Percentiles rank a stretch among this genome's conserved stretches.
phyloP scores from a whole-genome alignment of 2,329 filamentous ascomycete genomes.

The Dendrostoma leiphaemia region DNA sequence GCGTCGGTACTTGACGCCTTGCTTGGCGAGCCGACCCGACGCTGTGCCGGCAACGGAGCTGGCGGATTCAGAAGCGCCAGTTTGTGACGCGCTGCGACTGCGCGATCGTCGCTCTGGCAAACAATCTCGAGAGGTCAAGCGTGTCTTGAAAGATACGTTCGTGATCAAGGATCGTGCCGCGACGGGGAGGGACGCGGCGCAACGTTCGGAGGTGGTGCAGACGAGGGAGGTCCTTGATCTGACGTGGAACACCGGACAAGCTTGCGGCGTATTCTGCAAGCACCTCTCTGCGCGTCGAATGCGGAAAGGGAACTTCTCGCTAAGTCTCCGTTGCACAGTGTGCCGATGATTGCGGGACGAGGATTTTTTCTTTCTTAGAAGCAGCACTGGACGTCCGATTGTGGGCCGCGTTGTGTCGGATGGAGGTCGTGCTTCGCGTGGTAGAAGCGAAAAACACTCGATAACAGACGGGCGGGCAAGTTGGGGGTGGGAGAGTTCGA shows the following conservation, averaged over 20 bases:
- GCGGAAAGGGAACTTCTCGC: conserved; percentile 5
- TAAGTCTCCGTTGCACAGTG: conserved; percentile 14
- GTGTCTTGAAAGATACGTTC: conserved; percentile 10
- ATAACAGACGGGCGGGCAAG: not conserved
- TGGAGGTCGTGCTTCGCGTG: conserved; percentile 16
- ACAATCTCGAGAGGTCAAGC: conserved; percentile 6
- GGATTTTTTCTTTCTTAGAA: conserved; percentile 10
- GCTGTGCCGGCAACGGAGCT: conserved; percentile 64
- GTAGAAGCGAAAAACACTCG: conserved; percentile 15
- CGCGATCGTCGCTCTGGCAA: conserved; percentile 25
- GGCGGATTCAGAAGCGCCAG: conserved; percentile 62
- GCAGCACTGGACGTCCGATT: conserved; percentile 13
- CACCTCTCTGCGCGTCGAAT: conserved; percentile 1
- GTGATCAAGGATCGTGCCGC: conserved; percentile 5
- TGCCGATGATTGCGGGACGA: conserved; percentile 15
- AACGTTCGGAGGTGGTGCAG: conserved; percentile 15
- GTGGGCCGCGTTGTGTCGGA: conserved; percentile 15
- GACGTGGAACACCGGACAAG: conserved; percentile 10
- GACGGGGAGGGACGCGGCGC: conserved; percentile 12
- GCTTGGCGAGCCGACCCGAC: conserved; percentile 60
- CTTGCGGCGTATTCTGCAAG: conserved; percentile 12
- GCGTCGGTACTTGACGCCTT: conserved; percentile 48
- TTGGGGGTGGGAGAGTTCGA: conserved; percentile 13
- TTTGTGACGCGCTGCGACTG: conserved; percentile 44
- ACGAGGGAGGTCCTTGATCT: conserved; percentile 10